phyloP scores from a whole-genome alignment of 768 basidiomycete genomes.

The Hygrocybe coccinea region DNA sequence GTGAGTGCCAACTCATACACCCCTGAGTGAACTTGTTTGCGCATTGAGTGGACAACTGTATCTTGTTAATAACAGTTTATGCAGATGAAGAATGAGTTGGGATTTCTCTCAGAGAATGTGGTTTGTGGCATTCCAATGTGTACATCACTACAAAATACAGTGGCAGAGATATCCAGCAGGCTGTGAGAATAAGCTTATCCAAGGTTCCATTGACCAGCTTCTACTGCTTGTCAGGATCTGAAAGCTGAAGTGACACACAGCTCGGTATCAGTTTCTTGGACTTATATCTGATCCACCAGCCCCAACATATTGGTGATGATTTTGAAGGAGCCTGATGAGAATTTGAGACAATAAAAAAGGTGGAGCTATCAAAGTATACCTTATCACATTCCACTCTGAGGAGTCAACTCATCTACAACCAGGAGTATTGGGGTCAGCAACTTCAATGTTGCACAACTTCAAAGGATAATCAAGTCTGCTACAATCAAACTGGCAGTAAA shows the following conservation, averaged over 20 bases:
- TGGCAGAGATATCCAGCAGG: conserved; percentile 35
- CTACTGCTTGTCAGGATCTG: neutral
- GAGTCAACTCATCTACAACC: neutral
- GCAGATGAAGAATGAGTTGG: conserved; percentile 34
- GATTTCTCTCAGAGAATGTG: conserved; percentile 42
- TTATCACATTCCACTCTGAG: neutral
- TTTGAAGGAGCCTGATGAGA: conserved; percentile 35
- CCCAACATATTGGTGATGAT: conserved; percentile 18
- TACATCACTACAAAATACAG: conserved; percentile 56
- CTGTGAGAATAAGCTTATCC: conserved; percentile 44
- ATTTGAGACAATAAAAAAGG: conserved; percentile 8
- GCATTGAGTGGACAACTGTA: no score
- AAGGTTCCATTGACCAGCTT: conserved; percentile 36
- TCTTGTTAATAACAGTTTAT: conserved; percentile 29
- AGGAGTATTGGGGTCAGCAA: conserved; percentile 77
- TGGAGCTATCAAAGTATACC: neutral
- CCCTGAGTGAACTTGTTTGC: no score
- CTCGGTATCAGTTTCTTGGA: conserved; percentile 59
- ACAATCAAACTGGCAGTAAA: conserved; percentile 63
- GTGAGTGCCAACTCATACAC: conserved; percentile 12
- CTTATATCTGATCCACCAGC: conserved; percentile 65
- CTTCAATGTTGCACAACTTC: conserved; percentile 49
- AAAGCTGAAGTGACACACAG: conserved; percentile 28
- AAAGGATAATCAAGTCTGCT: conserved; percentile 47
- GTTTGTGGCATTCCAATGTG: conserved; percentile 40